These are phyloP conservation scores for Sextonia rubra DNA, from an alignment of 164 flowering plant species.

Conservation along the genomic window DNA sequence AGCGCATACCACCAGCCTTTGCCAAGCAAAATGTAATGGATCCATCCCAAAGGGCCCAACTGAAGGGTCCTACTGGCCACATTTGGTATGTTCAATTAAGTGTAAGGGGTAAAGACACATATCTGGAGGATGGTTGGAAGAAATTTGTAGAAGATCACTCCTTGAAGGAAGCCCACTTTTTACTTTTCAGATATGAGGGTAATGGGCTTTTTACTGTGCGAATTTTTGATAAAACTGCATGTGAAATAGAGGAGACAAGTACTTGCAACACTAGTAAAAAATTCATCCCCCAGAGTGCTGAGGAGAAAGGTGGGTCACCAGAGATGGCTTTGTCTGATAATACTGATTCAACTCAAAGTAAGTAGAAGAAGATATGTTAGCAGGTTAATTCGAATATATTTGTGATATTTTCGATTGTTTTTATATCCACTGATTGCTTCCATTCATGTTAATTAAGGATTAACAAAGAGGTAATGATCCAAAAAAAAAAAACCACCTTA, in stretches of 20 bases:
- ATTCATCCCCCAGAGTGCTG: neutral
- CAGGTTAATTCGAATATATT: neutral
- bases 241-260: slow-evolving; percentile 60
- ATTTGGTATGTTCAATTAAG: slow-evolving; percentile 43
- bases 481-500: too few species aligned
- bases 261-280: slow-evolving; percentile 13
- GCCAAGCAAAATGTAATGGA: slow-evolving; percentile 10
- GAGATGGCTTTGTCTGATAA: neutral
- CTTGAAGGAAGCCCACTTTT: slow-evolving; percentile 40
- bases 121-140: slow-evolving; percentile 48
- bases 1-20: slow-evolving; percentile 20
- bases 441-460: neutral
- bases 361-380: neutral
- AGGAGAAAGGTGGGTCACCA: neutral
- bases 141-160: slow-evolving; percentile 49
- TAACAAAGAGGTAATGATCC: too few species aligned
- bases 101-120: slow-evolving; percentile 23
- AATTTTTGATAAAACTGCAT: slow-evolving; percentile 54
- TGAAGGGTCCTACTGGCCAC: slow-evolving; percentile 59
- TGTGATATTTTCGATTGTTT: too few species aligned
- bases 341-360: slow-evolving; percentile 1
- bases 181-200: slow-evolving; percentile 63
- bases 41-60: slow-evolving; percentile 28
- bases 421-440: neutral
- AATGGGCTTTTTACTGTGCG: slow-evolving; percentile 47